Percentiles rank a stretch among this genome's conserved stretches.
Evolutionary conservation across 352 stramenopile genomes (phyloP).

Genomic region (Globisporangium iwayamae): DNA sequence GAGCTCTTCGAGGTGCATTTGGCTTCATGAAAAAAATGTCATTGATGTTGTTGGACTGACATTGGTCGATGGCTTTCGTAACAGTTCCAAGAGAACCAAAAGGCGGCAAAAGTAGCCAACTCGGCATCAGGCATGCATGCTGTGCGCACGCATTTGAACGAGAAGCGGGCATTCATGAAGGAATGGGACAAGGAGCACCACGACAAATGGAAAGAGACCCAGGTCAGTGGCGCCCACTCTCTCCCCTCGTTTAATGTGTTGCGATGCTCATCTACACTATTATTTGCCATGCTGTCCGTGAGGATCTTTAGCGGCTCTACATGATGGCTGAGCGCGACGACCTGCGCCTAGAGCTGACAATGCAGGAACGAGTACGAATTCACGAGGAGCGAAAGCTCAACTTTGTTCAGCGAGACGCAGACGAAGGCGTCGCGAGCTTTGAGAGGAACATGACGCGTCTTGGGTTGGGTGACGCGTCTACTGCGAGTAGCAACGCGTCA

Average conservation of each 20-base stretch:
- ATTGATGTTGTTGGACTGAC: not conserved
- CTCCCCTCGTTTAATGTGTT: not conserved
- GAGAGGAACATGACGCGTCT: conserved; percentile 66
- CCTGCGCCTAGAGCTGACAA: conserved; percentile 54
- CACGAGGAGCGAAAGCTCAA: conserved; percentile 22
- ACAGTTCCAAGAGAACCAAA: conserved; percentile 32
- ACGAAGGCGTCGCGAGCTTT: conserved; percentile 46
- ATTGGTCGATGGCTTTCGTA: too few relatives aligned
- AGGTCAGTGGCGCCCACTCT: conserved; percentile 25
- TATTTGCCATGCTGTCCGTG: too few relatives aligned
- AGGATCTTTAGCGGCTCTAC: conserved; percentile 22
- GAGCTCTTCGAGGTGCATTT: conserved; percentile 30
- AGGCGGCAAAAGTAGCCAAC: conserved; percentile 19
- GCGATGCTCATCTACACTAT: not conserved
- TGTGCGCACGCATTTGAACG: conserved; percentile 45
- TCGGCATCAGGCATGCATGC: conserved; percentile 23
- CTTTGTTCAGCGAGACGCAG: conserved; percentile 34
- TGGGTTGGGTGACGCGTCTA: conserved; percentile 26
- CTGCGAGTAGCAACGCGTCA: conserved; percentile 15
- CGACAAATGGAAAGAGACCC: conserved; percentile 49
- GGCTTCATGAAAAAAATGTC: not conserved
- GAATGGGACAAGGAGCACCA: conserved; percentile 59
- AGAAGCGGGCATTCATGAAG: conserved; percentile 56
- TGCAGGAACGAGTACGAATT: conserved; percentile 44
- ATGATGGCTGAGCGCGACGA: conserved; percentile 43